Percentiles rank a stretch among this genome's conserved stretches.
These are phyloP conservation scores for Piper longum DNA, from an alignment of 164 flowering plant species.

Conservation along the genomic window DNA sequence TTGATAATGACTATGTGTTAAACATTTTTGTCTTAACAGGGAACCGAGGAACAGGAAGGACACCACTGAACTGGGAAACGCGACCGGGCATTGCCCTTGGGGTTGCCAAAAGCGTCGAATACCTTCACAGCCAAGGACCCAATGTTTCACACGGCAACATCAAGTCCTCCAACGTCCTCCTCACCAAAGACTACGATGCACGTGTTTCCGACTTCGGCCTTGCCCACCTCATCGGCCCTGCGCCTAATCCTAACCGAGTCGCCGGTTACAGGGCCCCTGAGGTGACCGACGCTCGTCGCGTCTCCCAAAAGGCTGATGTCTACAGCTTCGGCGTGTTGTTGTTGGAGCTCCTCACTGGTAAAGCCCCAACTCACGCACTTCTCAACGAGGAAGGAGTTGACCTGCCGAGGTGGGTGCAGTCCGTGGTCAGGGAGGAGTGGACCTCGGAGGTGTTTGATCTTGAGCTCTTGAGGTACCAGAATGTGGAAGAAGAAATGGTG, in stretches of 20 bases:
- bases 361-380: constrained; percentile 61
- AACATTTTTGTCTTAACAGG: constrained; percentile 23
- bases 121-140: constrained; percentile 54
- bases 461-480: constrained; percentile 73
- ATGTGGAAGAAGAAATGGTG: constrained; percentile 81
- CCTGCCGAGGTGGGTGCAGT: constrained; percentile 88
- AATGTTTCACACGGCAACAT: constrained; percentile 70
- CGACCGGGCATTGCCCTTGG: constrained; percentile 72
- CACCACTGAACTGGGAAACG: constrained; percentile 80
- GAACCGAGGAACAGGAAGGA: constrained; percentile 61
- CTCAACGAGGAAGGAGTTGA: constrained; percentile 81
- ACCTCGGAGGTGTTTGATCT: constrained; percentile 69
- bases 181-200: constrained; percentile 47
- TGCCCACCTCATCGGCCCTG: constrained; percentile 40
- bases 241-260: constrained; percentile 53
- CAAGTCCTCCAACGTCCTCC: constrained; percentile 81
- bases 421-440: constrained; percentile 79
- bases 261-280: constrained; percentile 90
- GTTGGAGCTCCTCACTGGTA: constrained; percentile 76
- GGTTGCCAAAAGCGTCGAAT: constrained; percentile 61
- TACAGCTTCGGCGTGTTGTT: constrained; percentile 83
- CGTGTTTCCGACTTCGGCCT: constrained; percentile 82
- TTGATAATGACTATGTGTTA: background rate
- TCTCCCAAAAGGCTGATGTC: constrained; percentile 85
- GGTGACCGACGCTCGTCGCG: constrained; percentile 56